Base-by-base conservation (phyloP, 208 protist species). In the Leishmania guyanensis region DNA sequence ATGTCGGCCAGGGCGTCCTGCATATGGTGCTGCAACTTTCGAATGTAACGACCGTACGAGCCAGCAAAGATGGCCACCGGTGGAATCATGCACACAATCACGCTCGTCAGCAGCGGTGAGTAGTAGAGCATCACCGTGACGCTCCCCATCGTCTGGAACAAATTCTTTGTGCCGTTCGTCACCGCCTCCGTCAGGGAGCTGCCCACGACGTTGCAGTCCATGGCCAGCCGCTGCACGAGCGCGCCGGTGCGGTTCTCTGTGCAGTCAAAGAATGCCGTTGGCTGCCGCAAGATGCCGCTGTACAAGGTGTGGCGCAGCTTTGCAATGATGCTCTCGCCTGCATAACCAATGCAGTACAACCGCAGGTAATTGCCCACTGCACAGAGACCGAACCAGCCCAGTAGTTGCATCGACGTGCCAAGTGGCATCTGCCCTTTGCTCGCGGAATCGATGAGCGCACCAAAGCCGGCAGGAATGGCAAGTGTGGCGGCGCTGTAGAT, bases 191-290 rank as follows among this genome's bases (percentile, higher is more conserved):
- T 97, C 12, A 98, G 84, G 4, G 91, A 94, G 73, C 85, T 86
- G 64, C 93, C 95, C 53, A 98, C 91, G 2, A 95, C 90, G 83
- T 95, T 95, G 86, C 93, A 97, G 86, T 97, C 93, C 91, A 95
- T 95, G 2, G 93, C 90, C n/a, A 98, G 87, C 0, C 93, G 93
- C 87, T 95, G 89, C 79, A 94, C 88, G 56, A 97, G 77, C 43
- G 92, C 90, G 26, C 92, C 93, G 66, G 92, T 95, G 60, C 91
- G 87, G 79, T 95, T 97, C 53, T 90, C 93, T 22, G 90, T 73
- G 5, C 85, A 86, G 79, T 98, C 95, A 83, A 96, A 98, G 76
- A 98, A 97, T 16, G 89, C 84, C 5, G 88, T 88, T 1, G 91
- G 91, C 81, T 97, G 93, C 26, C 79, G 72, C 64, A 97, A 72